Base-by-base conservation (phyloP, 2,329 filamentous ascomycete genomes). In the Fusarium pseudonygamai region DNA sequence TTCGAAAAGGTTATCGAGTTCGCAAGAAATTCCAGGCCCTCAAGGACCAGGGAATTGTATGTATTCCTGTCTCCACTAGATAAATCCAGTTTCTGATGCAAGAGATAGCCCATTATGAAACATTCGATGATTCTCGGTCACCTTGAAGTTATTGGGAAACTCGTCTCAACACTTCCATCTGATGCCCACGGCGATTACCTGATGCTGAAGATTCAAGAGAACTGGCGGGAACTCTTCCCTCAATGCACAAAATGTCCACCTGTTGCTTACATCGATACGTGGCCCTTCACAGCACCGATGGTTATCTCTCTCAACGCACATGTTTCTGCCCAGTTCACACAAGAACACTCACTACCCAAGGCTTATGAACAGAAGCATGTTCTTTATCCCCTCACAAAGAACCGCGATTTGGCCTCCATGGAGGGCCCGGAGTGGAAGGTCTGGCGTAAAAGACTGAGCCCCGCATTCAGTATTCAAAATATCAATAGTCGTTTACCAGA, bases 401-500 rank as follows among this genome's bases (percentile, higher is more conserved):
- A 75, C 20, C 50, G 75, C 6, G 82, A 84, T 56, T 67, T 84
- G 2, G 62, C 80, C 6, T 78, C 77, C 11, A 75, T 76, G 45
- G 79, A 83, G 13, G 82, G 81, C 4, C 65, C 53, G 7, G 65
- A 68, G 32, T 80, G 78, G 63, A 74, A 76, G 36, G 37, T 76
- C 13, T 83, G 81, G 79, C 80, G 57, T 63, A 72, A 72, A 36
- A 60, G 78, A 26, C 79, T 84, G 36, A 84, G 78, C 30, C 82
- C 80, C 2, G 81, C 79, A 4, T 84, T 84, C 66, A 83, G 81
- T 52, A 72, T 78, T 26, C 78, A 81, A 56, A 84, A 82, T 52
- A 64, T 84, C 49, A 75, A 74, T 4, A 77, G 79, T 3, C 75
- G 82, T 46, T 74, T 83, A 7, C 80, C 82, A 4, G 81, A 81